These are phyloP conservation scores for Dorcoceras hygrometricum DNA, from an alignment of 257 asterid genomes.

Conservation along the genomic window DNA sequence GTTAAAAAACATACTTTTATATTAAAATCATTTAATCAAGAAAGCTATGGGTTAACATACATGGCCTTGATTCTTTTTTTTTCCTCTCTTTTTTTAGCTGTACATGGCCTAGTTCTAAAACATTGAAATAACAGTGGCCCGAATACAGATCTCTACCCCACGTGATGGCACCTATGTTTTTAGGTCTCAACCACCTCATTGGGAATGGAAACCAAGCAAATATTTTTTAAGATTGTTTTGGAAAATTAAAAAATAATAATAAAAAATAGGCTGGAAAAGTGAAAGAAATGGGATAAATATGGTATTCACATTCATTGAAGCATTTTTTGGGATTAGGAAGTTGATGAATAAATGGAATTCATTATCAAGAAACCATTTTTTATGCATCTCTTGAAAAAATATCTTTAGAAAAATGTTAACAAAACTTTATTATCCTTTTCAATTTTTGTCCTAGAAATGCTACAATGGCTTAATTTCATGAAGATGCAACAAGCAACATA, in stretches of 20 bases:
- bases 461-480: neutral
- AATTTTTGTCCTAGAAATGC: neutral
- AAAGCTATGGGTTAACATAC: no score
- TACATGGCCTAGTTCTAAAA: no score
- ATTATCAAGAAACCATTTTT: neutral
- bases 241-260: no score
- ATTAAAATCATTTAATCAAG: no score
- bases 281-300: neutral
- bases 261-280: neutral
- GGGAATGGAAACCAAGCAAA: neutral
- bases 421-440: neutral
- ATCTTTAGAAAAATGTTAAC: neutral
- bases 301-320: neutral
- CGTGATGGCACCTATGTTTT: slow-evolving; percentile 30
- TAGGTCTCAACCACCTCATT: neutral
- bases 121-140: neutral
- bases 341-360: neutral
- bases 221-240: neutral
- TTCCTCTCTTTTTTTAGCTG: no score
- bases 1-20: no score
- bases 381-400: neutral
- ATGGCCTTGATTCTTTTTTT: neutral
- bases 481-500: neutral
- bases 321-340: slow-evolving; percentile 4
- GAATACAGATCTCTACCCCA: slow-evolving; percentile 32